A percentile compares a stretch with the other conserved stretches of the same genome.
Conservation (phyloP, 768 basidiomycete species). For the Butyriboletus loyo region DNA sequence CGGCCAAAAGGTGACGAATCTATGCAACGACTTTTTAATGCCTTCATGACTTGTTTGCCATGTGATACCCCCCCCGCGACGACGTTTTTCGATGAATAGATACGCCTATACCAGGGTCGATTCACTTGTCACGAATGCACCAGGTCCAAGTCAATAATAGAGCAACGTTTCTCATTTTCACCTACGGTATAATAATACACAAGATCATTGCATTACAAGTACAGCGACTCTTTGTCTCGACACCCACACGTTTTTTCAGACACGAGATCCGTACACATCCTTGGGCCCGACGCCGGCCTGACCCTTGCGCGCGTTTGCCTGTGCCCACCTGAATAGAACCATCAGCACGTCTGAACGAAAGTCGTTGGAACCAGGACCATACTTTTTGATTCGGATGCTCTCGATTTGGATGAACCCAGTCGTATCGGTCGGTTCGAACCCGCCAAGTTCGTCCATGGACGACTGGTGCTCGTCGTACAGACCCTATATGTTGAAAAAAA, state of each 20-base stretch:
- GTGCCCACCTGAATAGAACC: constrained; percentile 64
- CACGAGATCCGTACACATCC: constrained; percentile 75
- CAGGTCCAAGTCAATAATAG: background rate
- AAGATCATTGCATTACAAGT: background rate
- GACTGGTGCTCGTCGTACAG: constrained; percentile 94
- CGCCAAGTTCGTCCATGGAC: constrained; percentile 98
- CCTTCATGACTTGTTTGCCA: background rate
- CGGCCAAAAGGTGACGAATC: background rate
- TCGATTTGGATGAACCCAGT: constrained; percentile 97
- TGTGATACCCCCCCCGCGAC: constrained; percentile 8
- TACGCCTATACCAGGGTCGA: background rate
- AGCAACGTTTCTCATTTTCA: background rate
- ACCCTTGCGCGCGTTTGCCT: constrained; percentile 81
- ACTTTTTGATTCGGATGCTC: constrained; percentile 98
- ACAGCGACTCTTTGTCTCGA: background rate
- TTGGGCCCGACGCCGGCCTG: constrained; percentile 73
- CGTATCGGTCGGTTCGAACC: constrained; percentile 95
- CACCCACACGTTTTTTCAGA: constrained; percentile 30
- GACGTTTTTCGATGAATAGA: background rate
- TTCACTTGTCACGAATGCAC: background rate
- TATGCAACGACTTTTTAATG: background rate
- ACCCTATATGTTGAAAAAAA: constrained; percentile 46
- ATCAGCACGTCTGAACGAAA: background rate
- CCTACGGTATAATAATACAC: constrained; percentile 4
- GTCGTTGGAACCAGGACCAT: constrained; percentile 25